These are phyloP conservation scores for Agarophyton chilense DNA, from an alignment of 23 red algal genomes.

Conservation along the genomic window DNA sequence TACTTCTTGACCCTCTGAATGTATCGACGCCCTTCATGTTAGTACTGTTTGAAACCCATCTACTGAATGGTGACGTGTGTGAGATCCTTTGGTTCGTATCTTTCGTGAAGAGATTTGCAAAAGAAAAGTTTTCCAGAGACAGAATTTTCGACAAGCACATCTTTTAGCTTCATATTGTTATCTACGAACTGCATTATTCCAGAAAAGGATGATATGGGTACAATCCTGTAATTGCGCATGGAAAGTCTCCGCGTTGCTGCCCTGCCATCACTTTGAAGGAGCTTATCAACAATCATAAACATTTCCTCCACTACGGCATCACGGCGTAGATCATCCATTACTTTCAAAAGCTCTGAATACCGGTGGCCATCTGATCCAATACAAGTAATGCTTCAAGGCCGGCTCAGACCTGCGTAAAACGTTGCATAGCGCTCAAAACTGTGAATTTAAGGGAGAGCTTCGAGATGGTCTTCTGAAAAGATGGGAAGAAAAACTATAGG, in stretches of 20 bases:
- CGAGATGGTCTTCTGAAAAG: conserved; percentile 3
- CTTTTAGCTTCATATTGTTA: conserved; percentile 52
- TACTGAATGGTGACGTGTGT: conserved; percentile 7
- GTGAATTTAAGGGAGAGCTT: conserved; percentile 25
- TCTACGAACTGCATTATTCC: conserved; percentile 87
- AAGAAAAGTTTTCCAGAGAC: not conserved
- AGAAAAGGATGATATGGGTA: conserved; percentile 85
- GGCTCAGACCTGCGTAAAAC: conserved; percentile 61
- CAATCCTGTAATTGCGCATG: conserved; percentile 84
- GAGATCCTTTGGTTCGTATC: conserved; percentile 59
- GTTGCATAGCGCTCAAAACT: conserved; percentile 47
- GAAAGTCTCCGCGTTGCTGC: conserved; percentile 67
- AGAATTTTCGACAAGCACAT: conserved; percentile 43
- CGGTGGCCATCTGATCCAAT: conserved; percentile 82
- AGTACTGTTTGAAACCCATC: not conserved
- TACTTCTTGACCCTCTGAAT: conserved; percentile 1
- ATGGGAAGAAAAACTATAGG: conserved; percentile 69
- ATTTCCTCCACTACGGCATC: conserved; percentile 98
- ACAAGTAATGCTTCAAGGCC: conserved; percentile 51
- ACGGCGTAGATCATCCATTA: conserved; percentile 90
- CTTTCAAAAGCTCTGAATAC: conserved; percentile 89
- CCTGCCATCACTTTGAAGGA: conserved; percentile 66
- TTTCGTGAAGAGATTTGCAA: conserved; percentile 44
- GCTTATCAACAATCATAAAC: conserved; percentile 87
- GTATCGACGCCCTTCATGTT: not conserved